These are phyloP conservation scores for Pythium dissotocum DNA, from an alignment of 352 stramenopile genomes.

Conservation along the genomic window DNA sequence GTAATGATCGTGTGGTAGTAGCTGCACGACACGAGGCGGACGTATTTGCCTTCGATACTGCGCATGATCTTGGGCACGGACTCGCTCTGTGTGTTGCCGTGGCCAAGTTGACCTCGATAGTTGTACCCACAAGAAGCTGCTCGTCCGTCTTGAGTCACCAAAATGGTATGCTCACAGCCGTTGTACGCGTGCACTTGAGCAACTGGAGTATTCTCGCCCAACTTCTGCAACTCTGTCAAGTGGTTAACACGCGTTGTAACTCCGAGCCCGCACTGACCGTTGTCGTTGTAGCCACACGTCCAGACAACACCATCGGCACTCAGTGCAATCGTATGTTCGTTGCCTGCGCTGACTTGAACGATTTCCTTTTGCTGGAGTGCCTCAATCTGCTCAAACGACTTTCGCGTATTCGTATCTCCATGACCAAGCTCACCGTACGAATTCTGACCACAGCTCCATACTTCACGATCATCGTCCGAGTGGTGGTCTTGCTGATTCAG, in stretches of 20 bases:
- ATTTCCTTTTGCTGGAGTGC: conserved; percentile 77
- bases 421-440: conserved; percentile 93
- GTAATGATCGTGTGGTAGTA: conserved; percentile 92
- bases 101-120: conserved; percentile 91
- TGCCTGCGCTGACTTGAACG: conserved; percentile 85
- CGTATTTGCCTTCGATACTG: conserved; percentile 63
- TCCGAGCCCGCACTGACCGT: conserved; percentile 91
- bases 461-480: conserved; percentile 71
- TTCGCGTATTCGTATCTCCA: conserved; percentile 86
- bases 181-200: conserved; percentile 92
- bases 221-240: conserved; percentile 72
- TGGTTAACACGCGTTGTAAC: conserved; percentile 74
- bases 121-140: conserved; percentile 92
- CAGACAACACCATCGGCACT: conserved; percentile 74
- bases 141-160: conserved; percentile 76
- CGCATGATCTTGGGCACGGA: conserved; percentile 77
- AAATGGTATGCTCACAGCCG: conserved; percentile 91
- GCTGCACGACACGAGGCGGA: conserved; percentile 88
- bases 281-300: conserved; percentile 94
- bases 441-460: conserved; percentile 95
- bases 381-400: conserved; percentile 79
- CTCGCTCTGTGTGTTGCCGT: conserved; percentile 88
- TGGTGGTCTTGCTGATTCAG: conserved; percentile 27
- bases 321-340: conserved; percentile 91
- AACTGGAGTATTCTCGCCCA: conserved; percentile 44